Evolutionary conservation across 176 grass and related monocot species (phyloP), one percentile per base, ranked within the genome.

Genomic region (Aegilops speltoides): DNA sequence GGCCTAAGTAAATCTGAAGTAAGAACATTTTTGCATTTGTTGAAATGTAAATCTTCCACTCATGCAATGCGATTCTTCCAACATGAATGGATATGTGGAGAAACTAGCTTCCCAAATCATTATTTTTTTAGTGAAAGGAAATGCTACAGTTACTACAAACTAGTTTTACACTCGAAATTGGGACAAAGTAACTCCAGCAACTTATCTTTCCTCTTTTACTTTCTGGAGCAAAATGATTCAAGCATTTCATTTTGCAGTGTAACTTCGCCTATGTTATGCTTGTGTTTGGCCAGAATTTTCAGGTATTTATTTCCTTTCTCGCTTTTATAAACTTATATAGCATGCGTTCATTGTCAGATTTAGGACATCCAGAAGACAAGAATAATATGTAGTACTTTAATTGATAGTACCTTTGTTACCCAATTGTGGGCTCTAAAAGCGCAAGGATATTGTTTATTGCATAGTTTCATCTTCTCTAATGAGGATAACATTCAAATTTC

Each of bases 231-330:
- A 78, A 45, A 20, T 84, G 12, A 81, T 31, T 60, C 12, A 15
- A 29, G 4, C 23, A 70, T 85, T 88, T 68, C 33, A 84, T 92
- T 83, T 77, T 98, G 61, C 93, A 95, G 96, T 98, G 96, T 91
- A 98, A 98, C 81, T 88, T 92, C 22, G 89, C 93, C 48, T 98
- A 95, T 86, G 93, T 98, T 72, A 94, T 91, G 87, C 90, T 92
- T 82, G 93, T 98, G 76, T 84, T 98, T 79, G 96, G 84, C 29
- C 89, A 98, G 86, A 95, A 98, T 86, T 91, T 98, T 25, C 93
- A 98, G 96, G 96, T 98, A 95, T 73, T 81, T 79, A 23, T 79
- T 81, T 71, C 50, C 41, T 61, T 68, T 89, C 33, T 50, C 81
- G 29, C 64, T 86, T 72, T 79, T 29, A 50, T 81, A 46, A 84